Conservation (phyloP, 371 early-diverging fungal species). For the Syncephalastrum sp. region DNA sequence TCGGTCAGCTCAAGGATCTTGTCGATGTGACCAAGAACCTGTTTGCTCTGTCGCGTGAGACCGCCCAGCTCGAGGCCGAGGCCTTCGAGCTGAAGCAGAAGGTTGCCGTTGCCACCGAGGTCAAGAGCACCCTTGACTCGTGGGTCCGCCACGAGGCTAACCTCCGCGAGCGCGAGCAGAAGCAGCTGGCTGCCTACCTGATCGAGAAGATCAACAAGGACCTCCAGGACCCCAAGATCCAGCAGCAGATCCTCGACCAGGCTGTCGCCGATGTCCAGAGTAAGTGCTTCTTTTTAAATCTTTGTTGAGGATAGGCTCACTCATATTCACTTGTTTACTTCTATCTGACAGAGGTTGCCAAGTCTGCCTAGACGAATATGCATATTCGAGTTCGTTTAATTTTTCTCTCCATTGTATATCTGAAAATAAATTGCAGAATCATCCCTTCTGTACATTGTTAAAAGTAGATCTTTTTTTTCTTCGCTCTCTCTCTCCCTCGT, state of each 20-base stretch:
- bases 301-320: background rate
- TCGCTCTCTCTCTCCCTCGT: no score
- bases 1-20: conserved; percentile 90
- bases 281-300: conserved; percentile 23
- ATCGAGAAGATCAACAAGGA: conserved; percentile 81
- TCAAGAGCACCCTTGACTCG: conserved; percentile 87
- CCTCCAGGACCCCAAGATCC: conserved; percentile 79
- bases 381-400: background rate
- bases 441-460: no score
- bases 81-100: conserved; percentile 93
- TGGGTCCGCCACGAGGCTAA: conserved; percentile 96
- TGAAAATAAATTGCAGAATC: conserved; percentile 2
- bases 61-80: conserved; percentile 89
- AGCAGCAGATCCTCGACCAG: conserved; percentile 58
- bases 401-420: background rate
- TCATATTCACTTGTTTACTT: background rate
- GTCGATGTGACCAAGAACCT: conserved; percentile 91
- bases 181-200: conserved; percentile 81
- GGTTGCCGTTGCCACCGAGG: conserved; percentile 79
- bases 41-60: conserved; percentile 92
- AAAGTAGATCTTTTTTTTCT: no score
- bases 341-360: conserved; percentile 30
- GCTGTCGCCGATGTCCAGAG: conserved; percentile 53
- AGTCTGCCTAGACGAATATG: conserved; percentile 24
- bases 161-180: conserved; percentile 93